These are phyloP conservation scores for Eimeria tenella DNA, from an alignment of 169 alveolate species.

Conservation along the genomic window DNA sequence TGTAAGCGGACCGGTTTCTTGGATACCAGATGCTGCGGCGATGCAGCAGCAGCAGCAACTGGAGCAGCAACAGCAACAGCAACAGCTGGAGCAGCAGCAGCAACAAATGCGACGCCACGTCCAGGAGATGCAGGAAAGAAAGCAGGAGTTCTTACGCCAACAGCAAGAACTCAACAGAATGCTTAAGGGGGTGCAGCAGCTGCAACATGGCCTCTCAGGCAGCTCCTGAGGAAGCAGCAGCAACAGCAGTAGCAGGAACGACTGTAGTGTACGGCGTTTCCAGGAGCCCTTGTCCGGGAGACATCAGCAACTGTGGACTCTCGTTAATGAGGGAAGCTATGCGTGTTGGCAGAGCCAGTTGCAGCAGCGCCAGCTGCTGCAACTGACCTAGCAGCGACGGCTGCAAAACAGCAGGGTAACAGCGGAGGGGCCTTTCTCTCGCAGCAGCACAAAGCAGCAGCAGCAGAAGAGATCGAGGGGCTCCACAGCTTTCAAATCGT, in stretches of 20 bases:
- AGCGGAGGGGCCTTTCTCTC: background rate
- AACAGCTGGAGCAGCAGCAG: slow-evolving; percentile 59
- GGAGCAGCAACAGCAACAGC: slow-evolving; percentile 6
- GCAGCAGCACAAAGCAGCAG: slow-evolving; percentile 8
- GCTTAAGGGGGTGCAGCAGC: slow-evolving; percentile 73
- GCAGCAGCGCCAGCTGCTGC: slow-evolving; percentile 30
- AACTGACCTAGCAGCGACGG: slow-evolving; percentile 4
- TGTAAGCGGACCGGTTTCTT: slow-evolving; percentile 32
- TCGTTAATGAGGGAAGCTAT: background rate
- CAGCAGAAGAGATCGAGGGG: slow-evolving; percentile 17
- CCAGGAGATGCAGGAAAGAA: slow-evolving; percentile 67
- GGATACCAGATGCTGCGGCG: slow-evolving; percentile 54
- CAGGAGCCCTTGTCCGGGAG: background rate
- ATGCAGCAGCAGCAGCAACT: slow-evolving; percentile 62
- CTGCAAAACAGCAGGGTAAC: background rate
- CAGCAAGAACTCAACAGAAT: slow-evolving; percentile 59
- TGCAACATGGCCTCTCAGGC: slow-evolving; percentile 69
- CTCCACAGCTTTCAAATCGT: background rate
- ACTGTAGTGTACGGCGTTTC: background rate
- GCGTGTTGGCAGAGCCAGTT: slow-evolving; percentile 32
- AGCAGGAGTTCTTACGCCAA: slow-evolving; percentile 67
- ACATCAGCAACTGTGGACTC: background rate
- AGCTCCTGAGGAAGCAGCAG: slow-evolving; percentile 68
- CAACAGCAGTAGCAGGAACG: slow-evolving; percentile 11
- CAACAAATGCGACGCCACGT: slow-evolving; percentile 71